Evolutionary conservation across 805 yeast genomes (phyloP).

Genomic region (Ogataea parapolymorpha): DNA sequence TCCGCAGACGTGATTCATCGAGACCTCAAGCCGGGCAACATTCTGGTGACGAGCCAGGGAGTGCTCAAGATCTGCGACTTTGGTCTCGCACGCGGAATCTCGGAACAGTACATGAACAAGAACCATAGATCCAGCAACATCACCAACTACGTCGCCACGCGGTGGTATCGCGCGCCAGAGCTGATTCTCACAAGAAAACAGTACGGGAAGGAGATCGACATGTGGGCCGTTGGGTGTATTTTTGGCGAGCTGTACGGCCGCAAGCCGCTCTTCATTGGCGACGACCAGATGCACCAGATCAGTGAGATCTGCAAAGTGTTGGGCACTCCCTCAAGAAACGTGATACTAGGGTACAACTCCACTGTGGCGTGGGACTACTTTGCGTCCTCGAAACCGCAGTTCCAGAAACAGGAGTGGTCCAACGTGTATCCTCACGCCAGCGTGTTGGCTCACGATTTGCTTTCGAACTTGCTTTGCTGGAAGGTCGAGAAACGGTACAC

Average conservation of each 20-base stretch:
- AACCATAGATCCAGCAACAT: constrained; percentile 44
- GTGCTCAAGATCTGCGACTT: constrained; percentile 85
- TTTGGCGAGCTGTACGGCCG: constrained; percentile 81
- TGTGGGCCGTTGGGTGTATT: constrained; percentile 95
- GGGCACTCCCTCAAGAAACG: constrained; percentile 62
- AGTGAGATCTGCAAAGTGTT: constrained; percentile 62
- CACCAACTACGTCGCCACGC: constrained; percentile 86
- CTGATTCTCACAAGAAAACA: constrained; percentile 56
- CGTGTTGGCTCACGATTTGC: constrained; percentile 45
- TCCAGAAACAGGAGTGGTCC: constrained; percentile 44
- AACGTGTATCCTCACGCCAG: constrained; percentile 63
- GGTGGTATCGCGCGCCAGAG: constrained; percentile 97
- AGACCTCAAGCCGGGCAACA: constrained; percentile 89
- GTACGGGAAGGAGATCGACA: constrained; percentile 71
- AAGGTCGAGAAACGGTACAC: constrained; percentile 51
- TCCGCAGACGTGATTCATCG: constrained; percentile 91
- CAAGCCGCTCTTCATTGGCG: constrained; percentile 76
- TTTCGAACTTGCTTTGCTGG: constrained; percentile 62
- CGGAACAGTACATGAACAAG: constrained; percentile 28
- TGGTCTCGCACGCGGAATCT: constrained; percentile 83
- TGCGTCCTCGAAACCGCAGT: constrained; percentile 41
- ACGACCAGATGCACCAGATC: constrained; percentile 67
- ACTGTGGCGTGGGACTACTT: constrained; percentile 46
- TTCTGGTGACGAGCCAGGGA: constrained; percentile 73
- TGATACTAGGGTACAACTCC: constrained; percentile 43